Base-by-base conservation (phyloP, 2,329 filamentous ascomycete species). In the Cordyceps javanica region DNA sequence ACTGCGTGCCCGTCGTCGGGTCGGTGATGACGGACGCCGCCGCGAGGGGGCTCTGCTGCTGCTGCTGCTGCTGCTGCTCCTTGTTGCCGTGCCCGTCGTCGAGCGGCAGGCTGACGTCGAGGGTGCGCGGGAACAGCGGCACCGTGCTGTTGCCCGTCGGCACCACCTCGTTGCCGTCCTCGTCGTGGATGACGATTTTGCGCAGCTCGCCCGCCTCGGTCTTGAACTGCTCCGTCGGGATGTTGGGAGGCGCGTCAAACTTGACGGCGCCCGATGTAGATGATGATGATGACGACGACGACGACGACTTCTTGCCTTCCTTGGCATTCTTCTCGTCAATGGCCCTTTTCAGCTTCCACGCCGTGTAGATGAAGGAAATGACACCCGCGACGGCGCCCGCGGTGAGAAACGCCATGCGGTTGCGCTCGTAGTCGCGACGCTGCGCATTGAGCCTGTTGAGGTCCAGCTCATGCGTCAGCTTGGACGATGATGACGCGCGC, bases 61-160 rank as follows among this genome's bases (percentile, higher is more conserved):
- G 68, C 56, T 65, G n/a, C n/a, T n/a, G n/a, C n/a, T n/a, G n/a
- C n/a, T n/a, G n/a, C n/a, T n/a, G n/a, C n/a, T n/a, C n/a, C n/a
- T n/a, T n/a, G n/a, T n/a, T n/a, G n/a, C n/a, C n/a, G n/a, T n/a
- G n/a, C n/a, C n/a, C n/a, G n/a, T n/a, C 63, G 3, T 67, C 59
- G 6, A 64, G 46, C 13, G 68, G 62, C 7, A 77, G 70, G 10
- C 85, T 82, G 2, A 96, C 73, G 16, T 80, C 76, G 57, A 96
- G 82, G 3, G 81, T 85, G 57, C 86, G 82, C 2, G 92, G 92
- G 69, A 96, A 95, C 55, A 82, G 79, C 1, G 90, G 87, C 3
- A 96, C 83, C n/a, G 85, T 87, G 63, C 79, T 86, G 63, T 92
- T 91, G 14, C 91, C 91, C 0, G 91, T 96, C 16, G 88, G 82